phyloP scores from a whole-genome alignment of 2,329 filamentous ascomycete genomes.

The Xylaria digitata region DNA sequence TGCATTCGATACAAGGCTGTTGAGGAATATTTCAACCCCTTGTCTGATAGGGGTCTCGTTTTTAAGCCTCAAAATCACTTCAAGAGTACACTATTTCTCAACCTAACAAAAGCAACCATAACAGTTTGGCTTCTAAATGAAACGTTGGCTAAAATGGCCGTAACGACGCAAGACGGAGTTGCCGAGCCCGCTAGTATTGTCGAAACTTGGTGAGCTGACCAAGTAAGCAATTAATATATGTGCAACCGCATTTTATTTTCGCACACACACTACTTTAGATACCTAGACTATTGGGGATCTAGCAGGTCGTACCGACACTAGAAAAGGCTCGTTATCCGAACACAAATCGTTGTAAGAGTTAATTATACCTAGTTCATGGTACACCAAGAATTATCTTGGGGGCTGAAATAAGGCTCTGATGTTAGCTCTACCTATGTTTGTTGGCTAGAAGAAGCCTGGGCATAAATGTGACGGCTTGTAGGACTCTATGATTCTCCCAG shows the following conservation, averaged over 20 bases:
- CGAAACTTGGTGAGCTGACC: slow-evolving; percentile 24
- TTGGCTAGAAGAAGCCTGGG: not conserved
- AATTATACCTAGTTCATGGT: slow-evolving; percentile 7
- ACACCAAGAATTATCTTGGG: slow-evolving; percentile 7
- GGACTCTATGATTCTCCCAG: not conserved
- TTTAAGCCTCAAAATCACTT: not conserved
- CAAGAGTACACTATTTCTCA: not conserved
- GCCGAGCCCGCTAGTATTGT: slow-evolving; percentile 17
- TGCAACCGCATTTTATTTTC: slow-evolving; percentile 13
- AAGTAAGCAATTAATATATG: slow-evolving; percentile 35
- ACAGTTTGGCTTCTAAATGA: not conserved
- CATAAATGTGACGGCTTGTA: not conserved
- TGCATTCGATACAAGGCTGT: slow-evolving; percentile 8
- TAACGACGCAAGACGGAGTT: slow-evolving; percentile 13
- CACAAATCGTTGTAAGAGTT: not conserved
- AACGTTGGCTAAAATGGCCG: not conserved
- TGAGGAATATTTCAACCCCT: not conserved
- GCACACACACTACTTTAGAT: not conserved
- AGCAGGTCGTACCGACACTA: not conserved
- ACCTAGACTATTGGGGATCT: not conserved
- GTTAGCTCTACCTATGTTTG: not conserved
- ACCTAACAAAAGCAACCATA: not conserved
- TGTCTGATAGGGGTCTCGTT: not conserved
- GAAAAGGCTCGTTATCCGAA: not conserved
- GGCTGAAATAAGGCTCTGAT: slow-evolving; percentile 28